Evolutionary conservation across 192 early-diverging fungal genomes (phyloP).

Genomic region (Diversispora eburnea): DNA sequence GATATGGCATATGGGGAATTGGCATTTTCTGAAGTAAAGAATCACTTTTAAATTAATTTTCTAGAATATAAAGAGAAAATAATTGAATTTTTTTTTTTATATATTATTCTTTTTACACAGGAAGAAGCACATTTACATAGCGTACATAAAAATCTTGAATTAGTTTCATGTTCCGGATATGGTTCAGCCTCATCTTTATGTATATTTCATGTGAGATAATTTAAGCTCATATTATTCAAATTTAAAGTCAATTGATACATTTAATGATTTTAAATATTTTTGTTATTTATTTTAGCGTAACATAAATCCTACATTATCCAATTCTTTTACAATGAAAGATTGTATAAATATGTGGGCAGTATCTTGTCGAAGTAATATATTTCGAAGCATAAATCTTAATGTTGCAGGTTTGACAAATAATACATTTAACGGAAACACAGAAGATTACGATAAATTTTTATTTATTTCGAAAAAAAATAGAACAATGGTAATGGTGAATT

Average conservation of each 20-base stretch:
- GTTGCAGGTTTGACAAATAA: slow-evolving; percentile 28
- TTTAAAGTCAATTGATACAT: background rate
- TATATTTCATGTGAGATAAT: slow-evolving; percentile 46
- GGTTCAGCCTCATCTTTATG: slow-evolving; percentile 48
- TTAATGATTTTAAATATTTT: background rate
- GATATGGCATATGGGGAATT: slow-evolving; percentile 71
- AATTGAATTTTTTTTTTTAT: background rate
- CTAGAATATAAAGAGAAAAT: background rate
- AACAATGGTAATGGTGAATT: slow-evolving; percentile 55
- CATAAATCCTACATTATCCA: slow-evolving; percentile 43
- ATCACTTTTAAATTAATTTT: background rate
- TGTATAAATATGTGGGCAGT: slow-evolving; percentile 72
- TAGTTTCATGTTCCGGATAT: slow-evolving; percentile 53
- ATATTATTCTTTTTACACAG: background rate
- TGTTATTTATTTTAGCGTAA: slow-evolving; percentile 38
- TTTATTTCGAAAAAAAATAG: slow-evolving; percentile 59
- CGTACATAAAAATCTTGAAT: slow-evolving; percentile 37
- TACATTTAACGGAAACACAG: slow-evolving; percentile 26
- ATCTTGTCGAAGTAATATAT: slow-evolving; percentile 47
- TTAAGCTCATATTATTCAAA: background rate
- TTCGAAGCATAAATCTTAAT: slow-evolving; percentile 42
- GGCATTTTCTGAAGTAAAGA: slow-evolving; percentile 38
- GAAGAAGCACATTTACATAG: slow-evolving; percentile 19
- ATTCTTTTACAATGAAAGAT: slow-evolving; percentile 45
- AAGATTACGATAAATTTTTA: slow-evolving; percentile 52